These are phyloP conservation scores for Gynostemma pentaphyllum DNA, from an alignment of 306 rosid species.

Conservation along the genomic window DNA sequence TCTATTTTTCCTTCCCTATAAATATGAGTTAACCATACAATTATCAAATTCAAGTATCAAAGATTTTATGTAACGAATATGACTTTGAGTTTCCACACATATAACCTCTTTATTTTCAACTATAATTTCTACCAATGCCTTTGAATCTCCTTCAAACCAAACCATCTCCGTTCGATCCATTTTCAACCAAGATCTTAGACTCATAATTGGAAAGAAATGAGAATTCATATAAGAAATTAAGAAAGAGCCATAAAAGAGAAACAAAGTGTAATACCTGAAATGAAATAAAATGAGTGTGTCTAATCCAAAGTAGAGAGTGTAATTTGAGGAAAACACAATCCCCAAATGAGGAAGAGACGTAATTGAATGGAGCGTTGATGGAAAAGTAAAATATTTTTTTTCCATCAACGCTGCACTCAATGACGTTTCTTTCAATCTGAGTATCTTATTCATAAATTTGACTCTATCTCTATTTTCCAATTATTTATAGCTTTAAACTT, in stretches of 20 bases:
- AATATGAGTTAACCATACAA: constrained; percentile 34
- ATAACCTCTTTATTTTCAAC: constrained; percentile 25
- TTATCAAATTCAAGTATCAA: constrained; percentile 27
- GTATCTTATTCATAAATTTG: not conserved
- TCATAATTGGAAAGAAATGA: too few relatives aligned
- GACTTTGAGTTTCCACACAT: constrained; percentile 38
- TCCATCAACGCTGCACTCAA: constrained; percentile 99
- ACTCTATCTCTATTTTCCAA: not conserved
- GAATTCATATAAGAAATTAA: too few relatives aligned
- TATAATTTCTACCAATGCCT: constrained; percentile 44
- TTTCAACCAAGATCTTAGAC: constrained; percentile 22
- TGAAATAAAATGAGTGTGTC: too few relatives aligned
- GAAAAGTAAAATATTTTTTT: not conserved
- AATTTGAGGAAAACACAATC: not conserved
- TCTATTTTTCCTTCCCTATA: constrained; percentile 66
- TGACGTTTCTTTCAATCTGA: constrained; percentile 51
- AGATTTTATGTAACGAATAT: constrained; percentile 31
- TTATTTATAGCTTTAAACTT: not conserved
- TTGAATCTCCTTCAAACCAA: constrained; percentile 74
- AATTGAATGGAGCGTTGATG: constrained; percentile 52
- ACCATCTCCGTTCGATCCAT: constrained; percentile 58
- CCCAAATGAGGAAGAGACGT: constrained; percentile 31
- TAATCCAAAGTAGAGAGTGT: not conserved
- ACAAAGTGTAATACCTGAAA: too few relatives aligned
- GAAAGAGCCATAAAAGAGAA: too few relatives aligned